Evolutionary conservation across 208 protist genomes (phyloP), one percentile per base, ranked within the genome.

Genomic region (Perkinsela sp.): DNA sequence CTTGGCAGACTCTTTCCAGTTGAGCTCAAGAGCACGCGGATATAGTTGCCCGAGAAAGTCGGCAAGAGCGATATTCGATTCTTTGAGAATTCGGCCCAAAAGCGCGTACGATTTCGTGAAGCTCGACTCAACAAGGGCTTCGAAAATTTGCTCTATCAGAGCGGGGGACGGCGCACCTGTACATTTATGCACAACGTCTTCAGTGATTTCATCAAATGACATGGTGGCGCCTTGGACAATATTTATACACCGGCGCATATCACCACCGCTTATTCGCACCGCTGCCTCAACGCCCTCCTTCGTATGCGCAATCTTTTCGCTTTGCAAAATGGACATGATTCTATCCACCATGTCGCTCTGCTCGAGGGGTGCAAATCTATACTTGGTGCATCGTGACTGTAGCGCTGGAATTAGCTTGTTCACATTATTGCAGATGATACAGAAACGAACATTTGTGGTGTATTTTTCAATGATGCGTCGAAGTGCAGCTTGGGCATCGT

Each of bases 401-500:
- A 99, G 88, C 1, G 97, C 96, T 73, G 97, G 94, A 69, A 99
- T 99, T 70, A 99, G 97, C 31, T 85, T 86, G 32, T 78, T 91
- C 0, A 98, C 87, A 77, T 99, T 98, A 80, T 99, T 99, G 79
- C 97, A 99, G 31, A 99, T 83, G 68, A 99, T 86, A 78, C 96
- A 99, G 76, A 99, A 99, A 32, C 97, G 83, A 0, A 97, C 99
- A 1, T 96, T 91, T 32, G 88, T 88, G 31, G 93, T 91, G 69
- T 96, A 95, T 66, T 91, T 86, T 76, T 99, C 96, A 82, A 99
- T 99, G 74, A 95, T 96, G 31, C 96, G 81, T 31, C 96, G 83
- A 30, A 98, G 82, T 1, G 96, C 96, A 16, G 82, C 89, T 76
- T 99, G 97, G 6, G 97, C 96, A 72, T 98, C 96, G 0, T 76